A percentile compares a stretch with the other conserved stretches of the same genome.
phyloP scores from a whole-genome alignment of 495 filamentous ascomycete genomes.

The Neurospora cerealis region DNA sequence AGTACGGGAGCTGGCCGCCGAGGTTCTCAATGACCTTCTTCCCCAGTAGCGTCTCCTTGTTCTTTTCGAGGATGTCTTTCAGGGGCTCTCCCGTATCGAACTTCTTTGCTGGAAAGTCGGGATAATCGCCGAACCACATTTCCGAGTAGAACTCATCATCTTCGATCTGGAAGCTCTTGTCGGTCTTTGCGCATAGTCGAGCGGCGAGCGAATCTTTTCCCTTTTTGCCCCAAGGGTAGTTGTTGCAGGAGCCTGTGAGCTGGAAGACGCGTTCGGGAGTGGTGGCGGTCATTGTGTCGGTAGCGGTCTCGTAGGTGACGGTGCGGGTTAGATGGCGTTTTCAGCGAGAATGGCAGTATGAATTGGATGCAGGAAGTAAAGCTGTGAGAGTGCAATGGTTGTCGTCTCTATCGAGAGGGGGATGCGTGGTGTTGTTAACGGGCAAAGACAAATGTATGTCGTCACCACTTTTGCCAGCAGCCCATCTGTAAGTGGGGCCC shows the following conservation, averaged over 20 bases:
- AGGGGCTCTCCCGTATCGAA: constrained; percentile 54
- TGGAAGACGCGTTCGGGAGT: constrained; percentile 31
- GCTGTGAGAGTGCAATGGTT: neutral
- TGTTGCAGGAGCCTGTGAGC: constrained; percentile 43
- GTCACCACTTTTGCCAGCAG: neutral
- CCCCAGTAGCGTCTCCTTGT: constrained; percentile 56
- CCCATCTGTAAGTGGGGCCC: neutral
- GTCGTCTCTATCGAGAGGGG: neutral
- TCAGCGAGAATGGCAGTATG: neutral
- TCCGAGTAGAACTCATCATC: constrained; percentile 53
- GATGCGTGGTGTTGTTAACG: neutral
- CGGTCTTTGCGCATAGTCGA: constrained; percentile 55
- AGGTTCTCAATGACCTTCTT: constrained; percentile 52
- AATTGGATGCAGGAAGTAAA: neutral
- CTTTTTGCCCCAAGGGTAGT: constrained; percentile 58
- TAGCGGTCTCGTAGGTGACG: neutral
- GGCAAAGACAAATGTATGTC: neutral
- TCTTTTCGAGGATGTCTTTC: constrained; percentile 51
- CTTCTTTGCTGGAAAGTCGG: constrained; percentile 55
- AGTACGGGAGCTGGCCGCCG: constrained; percentile 56
- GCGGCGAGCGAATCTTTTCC: constrained; percentile 64
- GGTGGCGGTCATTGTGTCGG: constrained; percentile 3
- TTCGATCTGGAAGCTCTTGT: constrained; percentile 58
- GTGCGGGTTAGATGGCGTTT: neutral
- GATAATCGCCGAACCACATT: constrained; percentile 81